Conservation (phyloP, 1,284 basidiomycete genomes). For the Xanthoconium separans region DNA sequence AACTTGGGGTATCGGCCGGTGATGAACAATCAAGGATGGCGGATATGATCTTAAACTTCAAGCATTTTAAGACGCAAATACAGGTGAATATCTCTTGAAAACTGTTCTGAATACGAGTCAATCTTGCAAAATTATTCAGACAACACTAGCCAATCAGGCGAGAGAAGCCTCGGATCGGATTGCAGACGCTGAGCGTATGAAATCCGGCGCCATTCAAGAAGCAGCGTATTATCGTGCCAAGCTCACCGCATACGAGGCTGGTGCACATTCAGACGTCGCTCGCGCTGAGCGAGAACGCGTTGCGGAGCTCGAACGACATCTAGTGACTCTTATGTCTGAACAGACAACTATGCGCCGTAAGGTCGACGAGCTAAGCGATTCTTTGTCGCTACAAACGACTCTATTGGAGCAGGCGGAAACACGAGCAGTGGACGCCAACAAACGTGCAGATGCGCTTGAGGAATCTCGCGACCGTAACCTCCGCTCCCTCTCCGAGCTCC, state of each 20-base stretch:
- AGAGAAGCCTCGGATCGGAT: conserved; percentile 76
- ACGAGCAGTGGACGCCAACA: conserved; percentile 75
- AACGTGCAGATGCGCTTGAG: conserved; percentile 83
- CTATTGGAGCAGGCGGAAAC: conserved; percentile 81
- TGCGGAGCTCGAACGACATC: conserved; percentile 76
- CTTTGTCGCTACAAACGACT: conserved; percentile 73
- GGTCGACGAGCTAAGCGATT: conserved; percentile 71
- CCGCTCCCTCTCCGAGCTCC: conserved; percentile 73
- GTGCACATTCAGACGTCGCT: conserved; percentile 61
- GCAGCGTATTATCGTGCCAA: conserved; percentile 97
- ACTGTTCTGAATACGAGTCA: background rate
- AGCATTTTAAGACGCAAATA: conserved; percentile 85
- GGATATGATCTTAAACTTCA: conserved; percentile 80
- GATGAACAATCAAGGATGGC: conserved; percentile 51
- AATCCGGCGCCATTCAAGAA: conserved; percentile 85
- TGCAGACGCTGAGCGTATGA: conserved; percentile 78
- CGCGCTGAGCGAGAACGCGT: conserved; percentile 83
- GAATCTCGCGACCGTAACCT: conserved; percentile 71
- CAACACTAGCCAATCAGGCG: conserved; percentile 72
- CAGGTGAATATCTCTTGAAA: conserved; percentile 59
- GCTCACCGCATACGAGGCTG: conserved; percentile 80
- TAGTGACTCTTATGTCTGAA: conserved; percentile 67
- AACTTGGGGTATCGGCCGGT: conserved; percentile 36
- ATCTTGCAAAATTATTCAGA: conserved; percentile 40
- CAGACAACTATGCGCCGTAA: conserved; percentile 69